Base-by-base conservation (phyloP, 768 basidiomycete species). In the Trametes cubensis region DNA sequence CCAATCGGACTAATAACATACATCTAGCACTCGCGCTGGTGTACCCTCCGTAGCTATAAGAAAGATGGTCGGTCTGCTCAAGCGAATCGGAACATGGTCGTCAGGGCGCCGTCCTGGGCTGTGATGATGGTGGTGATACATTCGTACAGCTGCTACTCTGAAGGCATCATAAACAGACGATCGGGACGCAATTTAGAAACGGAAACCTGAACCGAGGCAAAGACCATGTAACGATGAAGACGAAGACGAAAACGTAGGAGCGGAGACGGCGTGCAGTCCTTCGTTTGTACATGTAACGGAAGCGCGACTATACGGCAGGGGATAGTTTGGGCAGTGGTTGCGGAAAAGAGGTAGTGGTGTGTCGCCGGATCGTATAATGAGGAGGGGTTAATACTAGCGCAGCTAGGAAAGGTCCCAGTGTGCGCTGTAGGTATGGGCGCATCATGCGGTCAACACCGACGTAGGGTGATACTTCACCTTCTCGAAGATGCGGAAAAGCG, bases 401-500 rank as follows among this genome's bases (percentile, higher is more conserved):
- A 46, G 52, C 25, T 21, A 45, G 56, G 21, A 18, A 28, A 14
- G 38, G 4, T 8, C 42, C 49, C 18, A 23, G 48, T 6, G 10
- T 52, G 50, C 25, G 17, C 21, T 14, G 25, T n/a, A 39, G 1
- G 39, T 38, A 30, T 38, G 40, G 14, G 20, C 25, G 40, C 8
- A 20, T 53, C 55, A 63, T 11, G 62, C 60, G 10, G 65, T 30
- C 14, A 61, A 30, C 30, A 61, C 42, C 21, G 63, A 48, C 4
- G 67, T 57, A 26, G 67, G 71, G 48, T 72, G 71, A 69, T 87
- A 87, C 75, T 94, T 94, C 64, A 94, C 89, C 76, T 93, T 93
- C 73, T 94, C 91, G 67, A 94, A 92, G 60, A 94, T 92, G 65
- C 92, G 80, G 76, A 86, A 94, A 25, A 94, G 80, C 64, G 88